Conservation (phyloP, 768 basidiomycete genomes). For the Suillus sp. region DNA sequence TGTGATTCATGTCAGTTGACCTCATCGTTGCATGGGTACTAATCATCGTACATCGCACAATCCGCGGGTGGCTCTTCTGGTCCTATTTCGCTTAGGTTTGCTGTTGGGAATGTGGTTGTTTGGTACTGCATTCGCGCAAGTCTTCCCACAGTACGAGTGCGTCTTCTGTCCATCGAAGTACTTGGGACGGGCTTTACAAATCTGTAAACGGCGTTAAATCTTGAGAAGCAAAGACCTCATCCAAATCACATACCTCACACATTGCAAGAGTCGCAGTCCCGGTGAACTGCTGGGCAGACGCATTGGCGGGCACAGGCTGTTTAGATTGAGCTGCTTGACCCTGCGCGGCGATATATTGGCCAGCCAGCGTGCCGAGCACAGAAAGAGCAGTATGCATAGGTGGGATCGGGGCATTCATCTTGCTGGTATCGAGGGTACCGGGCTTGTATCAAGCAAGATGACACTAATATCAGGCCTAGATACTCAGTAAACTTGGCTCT, state of each 20-base stretch:
- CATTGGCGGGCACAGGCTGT: constrained; percentile 22
- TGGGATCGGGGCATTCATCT: constrained; percentile 33
- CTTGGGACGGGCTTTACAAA: constrained; percentile 58
- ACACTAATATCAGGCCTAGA: constrained; percentile 12
- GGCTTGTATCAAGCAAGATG: constrained; percentile 17
- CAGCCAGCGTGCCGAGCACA: constrained; percentile 38
- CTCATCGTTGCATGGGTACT: constrained; percentile 7
- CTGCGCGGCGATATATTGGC: constrained; percentile 38
- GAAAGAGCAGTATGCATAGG: constrained; percentile 40
- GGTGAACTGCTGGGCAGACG: constrained; percentile 20
- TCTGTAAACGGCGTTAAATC: constrained; percentile 34
- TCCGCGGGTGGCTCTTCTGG: constrained; percentile 31
- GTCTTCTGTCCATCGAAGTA: constrained; percentile 56
- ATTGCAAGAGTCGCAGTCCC: constrained; percentile 36
- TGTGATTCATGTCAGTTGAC: constrained; percentile 14
- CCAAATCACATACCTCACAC: constrained; percentile 49
- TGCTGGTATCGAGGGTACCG: constrained; percentile 15
- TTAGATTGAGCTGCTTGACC: constrained; percentile 25
- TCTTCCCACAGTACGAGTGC: constrained; percentile 61
- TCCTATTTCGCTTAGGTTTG: constrained; percentile 31
- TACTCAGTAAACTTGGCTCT: constrained; percentile 24
- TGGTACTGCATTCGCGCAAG: constrained; percentile 46
- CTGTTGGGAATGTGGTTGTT: constrained; percentile 18
- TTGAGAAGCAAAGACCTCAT: constrained; percentile 13
- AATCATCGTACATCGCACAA: constrained; percentile 52